Base-by-base conservation (phyloP, 169 alveolate species). In the Cryptosporidium canis region DNA sequence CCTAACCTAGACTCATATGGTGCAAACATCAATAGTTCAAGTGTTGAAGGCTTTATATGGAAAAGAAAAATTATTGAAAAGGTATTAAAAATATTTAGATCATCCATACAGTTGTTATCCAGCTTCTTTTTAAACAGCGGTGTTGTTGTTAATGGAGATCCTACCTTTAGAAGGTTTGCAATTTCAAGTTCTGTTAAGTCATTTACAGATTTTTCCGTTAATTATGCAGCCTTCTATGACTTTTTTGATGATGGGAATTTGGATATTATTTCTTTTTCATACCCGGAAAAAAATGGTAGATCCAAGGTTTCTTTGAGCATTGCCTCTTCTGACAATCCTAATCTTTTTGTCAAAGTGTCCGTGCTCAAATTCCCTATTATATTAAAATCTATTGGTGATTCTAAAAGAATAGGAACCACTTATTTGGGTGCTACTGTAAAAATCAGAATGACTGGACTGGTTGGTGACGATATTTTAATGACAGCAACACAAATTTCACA, bases 221-320 rank as follows among this genome's bases (percentile, higher is more conserved):
- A 77, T 12, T 61, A 77, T 27, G 82, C 92, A 18, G 91, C 94
- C n/a, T 92, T 92, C 33, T 92, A 83, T 83, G 94, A 92, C 66
- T 67, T 92, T 5, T 90, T 44, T 48, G 94, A 92, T 56, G 83
- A 92, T 71, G 94, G 94, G 3, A 83, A 83, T 47, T 66, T 92
- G 71, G 92, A 92, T 83, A 84, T 92, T 12, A 70, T 92, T 27
- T 85, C 90, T 9, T 68, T 92, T 84, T 91, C 93, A 8, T 83
- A 44, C 18, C 92, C 90, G 29, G 43, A 67, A 48, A 64, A 45
- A 24, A 41, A 65, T 53, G 63, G 48, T 37, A 39, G 27, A 55
- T 16, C 47, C 3, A 24, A 37, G 18, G 72, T 77, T 43, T 41
- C 41, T 14, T n/a, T 55, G 21, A 61, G 37, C 8, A 29, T 77